Evolutionary conservation across 1,284 basidiomycete genomes (phyloP), one percentile per base, ranked within the genome.

Genomic region (Cutaneotrichosporon sp.): DNA sequence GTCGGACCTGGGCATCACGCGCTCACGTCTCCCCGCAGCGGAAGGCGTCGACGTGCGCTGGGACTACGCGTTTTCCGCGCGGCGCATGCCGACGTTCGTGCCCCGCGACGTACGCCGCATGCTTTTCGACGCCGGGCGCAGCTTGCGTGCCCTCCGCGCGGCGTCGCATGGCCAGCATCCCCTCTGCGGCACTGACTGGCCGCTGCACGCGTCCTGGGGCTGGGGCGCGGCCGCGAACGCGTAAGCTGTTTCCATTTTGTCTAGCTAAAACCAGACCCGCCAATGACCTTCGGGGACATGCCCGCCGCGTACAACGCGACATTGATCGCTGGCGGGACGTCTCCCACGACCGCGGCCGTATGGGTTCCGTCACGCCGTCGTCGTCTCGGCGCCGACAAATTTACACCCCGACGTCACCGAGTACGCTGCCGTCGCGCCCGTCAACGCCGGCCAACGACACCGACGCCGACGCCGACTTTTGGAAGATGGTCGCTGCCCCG

Each of bases 61-160:
- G 65, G 63, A 67, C 13, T 72, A 65, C 40, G 51, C 58, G 1
- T 70, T 73, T 42, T 63, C 63, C 0, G 43, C 64, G 0, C 59
- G 59, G 18, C 52, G 58, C 15, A 72, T 72, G 67, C 72, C 72
- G 0, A 58, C 43, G 5, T 74, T 74, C 52, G 60, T 74, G 3
- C 66, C 72, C 0, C 52, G 56, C 9, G 61, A 64, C 1, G 46
- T 48, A 1, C 55, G 68, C 34, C 51, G 66, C n/a, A 64, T 53
- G 10, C 44, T 74, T 15, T 73, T 73, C 45, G 70, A 74, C 34
- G 70, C 70, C 5, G 72, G 72, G 0, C 54, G 61, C 21, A 69
- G 67, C 14, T 44, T 74, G 46, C 51, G 72, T 22, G 46, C 69
- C 1, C 53, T 74, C 14, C 40, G 62, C n/a, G 69, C 68, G 15